Conservation (phyloP, 371 early-diverging fungal species). For the Choanephora cucurbitarum region DNA sequence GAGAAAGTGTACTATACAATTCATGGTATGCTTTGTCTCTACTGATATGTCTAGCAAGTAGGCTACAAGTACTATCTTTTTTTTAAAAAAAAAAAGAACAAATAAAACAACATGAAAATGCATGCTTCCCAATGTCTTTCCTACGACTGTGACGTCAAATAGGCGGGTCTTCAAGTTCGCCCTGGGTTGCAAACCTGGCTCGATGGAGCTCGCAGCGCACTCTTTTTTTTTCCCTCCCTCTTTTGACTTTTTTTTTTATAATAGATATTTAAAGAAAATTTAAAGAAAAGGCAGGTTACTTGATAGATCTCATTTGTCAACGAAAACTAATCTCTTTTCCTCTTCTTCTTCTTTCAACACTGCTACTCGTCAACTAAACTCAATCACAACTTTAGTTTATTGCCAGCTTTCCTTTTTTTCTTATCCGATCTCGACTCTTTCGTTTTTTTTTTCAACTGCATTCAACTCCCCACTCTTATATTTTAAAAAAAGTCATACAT, state of each 20-base stretch:
- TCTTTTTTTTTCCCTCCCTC: background rate
- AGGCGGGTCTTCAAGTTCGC: background rate
- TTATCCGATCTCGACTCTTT: background rate
- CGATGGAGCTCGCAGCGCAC: background rate
- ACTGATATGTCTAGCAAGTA: too few relatives aligned
- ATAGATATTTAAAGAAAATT: background rate
- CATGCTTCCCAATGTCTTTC: too few relatives aligned
- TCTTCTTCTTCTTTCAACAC: background rate
- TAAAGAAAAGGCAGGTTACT: background rate
- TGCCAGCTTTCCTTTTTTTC: background rate
- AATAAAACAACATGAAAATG: too few relatives aligned
- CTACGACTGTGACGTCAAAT: background rate
- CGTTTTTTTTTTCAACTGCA: background rate
- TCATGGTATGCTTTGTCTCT: too few relatives aligned
- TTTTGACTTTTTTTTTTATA: background rate
- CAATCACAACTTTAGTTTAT: background rate
- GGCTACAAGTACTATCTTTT: too few relatives aligned
- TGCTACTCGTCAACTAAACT: background rate
- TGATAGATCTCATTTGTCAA: too few relatives aligned
- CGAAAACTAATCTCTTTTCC: background rate
- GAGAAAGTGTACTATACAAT: too few relatives aligned
- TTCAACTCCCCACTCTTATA: conserved; percentile 20
- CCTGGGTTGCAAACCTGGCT: conserved; percentile 1
- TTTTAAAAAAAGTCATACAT: conserved; percentile 3
- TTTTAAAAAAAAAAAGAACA: too few relatives aligned